Percentiles rank a stretch among this genome's conserved stretches.
Evolutionary conservation across 2,329 filamentous ascomycete species (phyloP).

Genomic region (Mariannaea elegans): DNA sequence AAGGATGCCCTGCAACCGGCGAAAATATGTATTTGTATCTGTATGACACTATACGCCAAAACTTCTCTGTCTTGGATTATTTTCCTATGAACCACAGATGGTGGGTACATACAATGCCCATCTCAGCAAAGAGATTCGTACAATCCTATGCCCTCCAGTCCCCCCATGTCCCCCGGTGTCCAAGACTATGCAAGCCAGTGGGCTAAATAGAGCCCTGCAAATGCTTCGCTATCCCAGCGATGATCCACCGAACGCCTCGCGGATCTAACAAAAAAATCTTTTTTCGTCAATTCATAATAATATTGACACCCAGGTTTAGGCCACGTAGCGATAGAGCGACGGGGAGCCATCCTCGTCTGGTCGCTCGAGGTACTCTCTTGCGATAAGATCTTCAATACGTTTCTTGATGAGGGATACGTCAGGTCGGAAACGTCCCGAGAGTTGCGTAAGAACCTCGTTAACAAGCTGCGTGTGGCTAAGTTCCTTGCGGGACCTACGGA

Average conservation of each 20-base stretch:
- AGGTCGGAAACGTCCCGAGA: conserved; percentile 75
- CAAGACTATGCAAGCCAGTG: conserved; percentile 21
- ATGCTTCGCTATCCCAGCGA: conserved; percentile 26
- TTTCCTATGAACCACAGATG: neutral
- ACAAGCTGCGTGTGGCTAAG: conserved; percentile 75
- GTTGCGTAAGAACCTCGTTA: conserved; percentile 75
- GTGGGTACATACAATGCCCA: neutral
- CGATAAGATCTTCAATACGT: conserved; percentile 80
- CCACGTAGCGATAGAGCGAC: conserved; percentile 76
- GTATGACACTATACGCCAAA: too few relatives aligned
- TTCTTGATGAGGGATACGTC: conserved; percentile 82
- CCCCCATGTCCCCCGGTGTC: conserved; percentile 16
- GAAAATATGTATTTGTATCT: too few relatives aligned
- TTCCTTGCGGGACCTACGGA: conserved; percentile 74
- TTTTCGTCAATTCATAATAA: conserved; percentile 34
- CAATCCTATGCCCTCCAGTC: neutral
- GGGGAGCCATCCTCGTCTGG: conserved; percentile 70
- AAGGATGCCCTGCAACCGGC: too few relatives aligned
- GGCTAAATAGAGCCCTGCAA: conserved; percentile 6
- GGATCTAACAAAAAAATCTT: conserved; percentile 24
- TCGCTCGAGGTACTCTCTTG: conserved; percentile 80
- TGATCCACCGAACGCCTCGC: conserved; percentile 33
- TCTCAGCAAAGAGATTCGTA: neutral
- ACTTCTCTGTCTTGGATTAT: too few relatives aligned
- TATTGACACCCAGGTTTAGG: conserved; percentile 52